A percentile compares a stretch with the other conserved stretches of the same genome.
Evolutionary conservation across 2,329 filamentous ascomycete species (phyloP).

Genomic region (Colletotrichum spaethianum): DNA sequence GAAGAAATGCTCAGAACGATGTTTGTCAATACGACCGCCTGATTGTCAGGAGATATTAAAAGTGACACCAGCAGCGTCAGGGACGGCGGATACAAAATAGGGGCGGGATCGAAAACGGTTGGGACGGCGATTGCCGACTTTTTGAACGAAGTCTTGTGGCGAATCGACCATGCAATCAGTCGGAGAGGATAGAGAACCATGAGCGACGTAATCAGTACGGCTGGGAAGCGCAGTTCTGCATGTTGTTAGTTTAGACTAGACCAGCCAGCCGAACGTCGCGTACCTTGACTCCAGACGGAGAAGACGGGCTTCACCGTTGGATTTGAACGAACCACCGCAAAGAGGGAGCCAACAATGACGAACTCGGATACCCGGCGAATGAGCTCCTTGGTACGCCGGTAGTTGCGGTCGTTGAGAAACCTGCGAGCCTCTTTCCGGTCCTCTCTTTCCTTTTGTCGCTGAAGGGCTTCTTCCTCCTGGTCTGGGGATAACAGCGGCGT

Average conservation of each 20-base stretch:
- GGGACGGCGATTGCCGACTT: constrained; percentile 70
- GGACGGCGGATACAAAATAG: constrained; percentile 86
- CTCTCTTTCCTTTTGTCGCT: constrained; percentile 29
- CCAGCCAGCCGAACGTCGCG: constrained; percentile 24
- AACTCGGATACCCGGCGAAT: constrained; percentile 68
- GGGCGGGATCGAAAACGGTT: constrained; percentile 88
- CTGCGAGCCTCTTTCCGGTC: constrained; percentile 10
- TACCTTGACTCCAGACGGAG: constrained; percentile 65
- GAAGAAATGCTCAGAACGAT: constrained; percentile 85
- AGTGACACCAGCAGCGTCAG: constrained; percentile 84
- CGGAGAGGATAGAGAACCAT: constrained; percentile 72
- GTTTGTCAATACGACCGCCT: constrained; percentile 79
- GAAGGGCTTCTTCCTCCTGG: constrained; percentile 53
- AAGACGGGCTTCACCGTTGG: constrained; percentile 61
- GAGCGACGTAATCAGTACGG: constrained; percentile 56
- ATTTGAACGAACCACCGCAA: constrained; percentile 64
- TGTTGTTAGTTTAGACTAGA: constrained; percentile 42
- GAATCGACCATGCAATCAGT: constrained; percentile 65
- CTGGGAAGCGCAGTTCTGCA: constrained; percentile 60
- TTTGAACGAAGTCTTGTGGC: constrained; percentile 54
- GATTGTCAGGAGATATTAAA: constrained; percentile 75
- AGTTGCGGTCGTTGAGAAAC: constrained; percentile 46
- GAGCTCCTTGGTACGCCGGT: constrained; percentile 64
- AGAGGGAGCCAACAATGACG: constrained; percentile 64
- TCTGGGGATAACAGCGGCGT: constrained; percentile 69